Evolutionary conservation across 768 basidiomycete genomes (phyloP), one percentile per base, ranked within the genome.

Genomic region (Panaeolus papilionaceus): DNA sequence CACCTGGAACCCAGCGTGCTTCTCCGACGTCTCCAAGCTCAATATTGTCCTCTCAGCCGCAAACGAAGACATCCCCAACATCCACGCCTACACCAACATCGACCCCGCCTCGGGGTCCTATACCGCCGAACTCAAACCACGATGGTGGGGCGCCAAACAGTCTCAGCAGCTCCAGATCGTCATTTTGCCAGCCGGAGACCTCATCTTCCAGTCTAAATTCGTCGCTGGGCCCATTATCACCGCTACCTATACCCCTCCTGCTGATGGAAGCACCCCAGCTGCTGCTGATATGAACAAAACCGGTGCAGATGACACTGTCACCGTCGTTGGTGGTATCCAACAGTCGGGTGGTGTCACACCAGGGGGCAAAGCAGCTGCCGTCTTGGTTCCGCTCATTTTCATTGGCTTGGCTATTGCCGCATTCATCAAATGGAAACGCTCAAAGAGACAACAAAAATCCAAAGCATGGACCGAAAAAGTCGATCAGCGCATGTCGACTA

Each of bases 401-500:
- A 77, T 89, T 68, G 79, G 73, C 33, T 64, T 86, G 23, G 79
- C 78, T 47, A 68, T 82, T 40, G 80, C 75, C 11, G 72, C 79
- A 0, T 92, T 87, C 77, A 74, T 94, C 80, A 85, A 78, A 73
- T 78, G 80, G 66, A 85, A 77, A 63, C 87, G 93, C 67, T 72
- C 77, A 38, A 84, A 78, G 69, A 81, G 82, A 62, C 79, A 79
- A 66, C 81, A 85, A 37, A 83, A 90, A 75, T 82, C 86, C 73
- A 84, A 80, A 75, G 82, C 82, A 23, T 95, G 87, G 83, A 88
- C 84, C 45, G 84, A 89, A 75, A 85, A 82, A 10, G 77, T 95
- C 76, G 93, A 95, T 80, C 88, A 88, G 76, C 90, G 93, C 76
- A 94, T 95, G 93, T 90, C 88, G 2, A 92, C 90, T 62, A 92